Base-by-base conservation (phyloP, 441 rosid genomes). In the Viola pubescens region DNA sequence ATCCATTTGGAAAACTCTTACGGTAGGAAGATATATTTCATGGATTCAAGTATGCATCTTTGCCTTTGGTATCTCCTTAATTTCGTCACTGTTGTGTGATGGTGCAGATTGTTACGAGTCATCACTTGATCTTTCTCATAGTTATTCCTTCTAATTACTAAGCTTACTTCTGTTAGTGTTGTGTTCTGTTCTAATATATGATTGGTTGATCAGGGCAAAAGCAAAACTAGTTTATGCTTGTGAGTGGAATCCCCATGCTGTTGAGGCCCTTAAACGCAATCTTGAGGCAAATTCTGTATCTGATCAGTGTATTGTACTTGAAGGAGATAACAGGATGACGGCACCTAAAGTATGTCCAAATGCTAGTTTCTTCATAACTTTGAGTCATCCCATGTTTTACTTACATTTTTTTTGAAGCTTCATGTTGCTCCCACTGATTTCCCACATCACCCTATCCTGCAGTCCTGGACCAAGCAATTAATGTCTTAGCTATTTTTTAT, bases 231-330 rank as follows among this genome's bases (percentile, higher is more conserved):
- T 87, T 52, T 89, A 83, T 82, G 92, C 98, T 67, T 87, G 97
- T 73, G 98, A 92, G 72, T 89, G 96, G 98, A 92, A 92, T 76
- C 89, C 80, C 41, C 83, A 81, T 81, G 97, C 97, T 60, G 69
- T 87, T 64, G 91, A 83, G 76, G 97, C 97, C 1, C 91, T 92
- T 49, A 72, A 72, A 57, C 79, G 49, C 56, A 92, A 89, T 60
- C 80, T 92, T 57, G 76, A 73, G 62, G 82, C 76, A 69, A 92
- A 92, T 77, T 79, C 72, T 39, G 97, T 87, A 43, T 73, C 82
- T 68, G 90, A 82, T 71, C 82, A 70, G 62, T 92, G 98, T 73
- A 59, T 86, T 53, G 65, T 89, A 47, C 83, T 87, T 65, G 96
- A 86, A 82, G 98, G 98, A 54, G 98, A 89, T 70, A 92, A 87